Percentiles rank a stretch among this genome's conserved stretches.
These are phyloP conservation scores for Ceriops decandra DNA, from an alignment of 345 rosid species.

Conservation along the genomic window DNA sequence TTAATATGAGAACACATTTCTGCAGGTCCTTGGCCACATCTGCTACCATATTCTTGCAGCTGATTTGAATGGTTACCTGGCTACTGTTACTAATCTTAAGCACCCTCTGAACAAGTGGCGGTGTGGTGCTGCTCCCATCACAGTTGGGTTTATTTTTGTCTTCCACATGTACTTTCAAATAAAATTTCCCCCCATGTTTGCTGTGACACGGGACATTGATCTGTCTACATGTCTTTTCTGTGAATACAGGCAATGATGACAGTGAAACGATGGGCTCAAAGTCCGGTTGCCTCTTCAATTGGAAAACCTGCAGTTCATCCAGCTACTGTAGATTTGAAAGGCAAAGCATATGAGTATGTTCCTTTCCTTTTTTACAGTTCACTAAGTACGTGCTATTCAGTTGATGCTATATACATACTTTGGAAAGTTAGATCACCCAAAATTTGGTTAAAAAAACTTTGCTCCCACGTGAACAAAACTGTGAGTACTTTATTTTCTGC, in stretches of 20 bases:
- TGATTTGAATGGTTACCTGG: constrained; percentile 95
- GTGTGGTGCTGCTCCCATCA: constrained; percentile 92
- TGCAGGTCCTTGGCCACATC: constrained; percentile 88
- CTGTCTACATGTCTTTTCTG: constrained; percentile 4
- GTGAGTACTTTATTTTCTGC: no score
- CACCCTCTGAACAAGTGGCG: constrained; percentile 92
- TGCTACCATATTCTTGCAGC: constrained; percentile 92
- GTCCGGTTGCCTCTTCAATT: constrained; percentile 60
- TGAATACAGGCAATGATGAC: constrained; percentile 82
- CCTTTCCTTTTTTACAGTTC: not conserved
- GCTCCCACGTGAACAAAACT: not conserved
- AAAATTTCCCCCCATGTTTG: not conserved
- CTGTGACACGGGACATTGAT: not conserved
- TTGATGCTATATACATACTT: not conserved
- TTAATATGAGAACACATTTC: constrained; percentile 4
- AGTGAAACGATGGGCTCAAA: constrained; percentile 85
- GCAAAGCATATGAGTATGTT: constrained; percentile 95
- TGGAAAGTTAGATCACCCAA: not conserved
- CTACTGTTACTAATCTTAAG: constrained; percentile 85
- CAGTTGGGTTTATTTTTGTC: constrained; percentile 47
- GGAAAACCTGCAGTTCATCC: constrained; percentile 98
- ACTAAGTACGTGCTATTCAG: not conserved
- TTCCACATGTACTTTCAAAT: not conserved
- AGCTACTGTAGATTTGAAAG: constrained; percentile 88
- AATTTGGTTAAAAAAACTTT: not conserved